Conservation (phyloP, 345 rosid genomes). For the Citrus reticulata region DNA sequence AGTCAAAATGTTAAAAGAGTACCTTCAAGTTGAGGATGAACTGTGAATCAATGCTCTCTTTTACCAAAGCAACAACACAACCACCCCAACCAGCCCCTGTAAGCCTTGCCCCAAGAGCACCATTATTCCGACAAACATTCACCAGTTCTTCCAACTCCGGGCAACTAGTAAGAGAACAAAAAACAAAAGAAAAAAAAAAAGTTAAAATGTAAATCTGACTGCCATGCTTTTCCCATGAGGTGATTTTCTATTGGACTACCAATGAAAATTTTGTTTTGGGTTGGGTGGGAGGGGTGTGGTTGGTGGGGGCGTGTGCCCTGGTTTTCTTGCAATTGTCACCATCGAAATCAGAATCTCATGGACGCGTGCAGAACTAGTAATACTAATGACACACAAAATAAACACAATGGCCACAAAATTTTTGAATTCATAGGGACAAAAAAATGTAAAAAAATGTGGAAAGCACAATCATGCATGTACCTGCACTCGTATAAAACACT, state of each 20-base stretch:
- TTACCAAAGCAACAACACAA: slow-evolving; percentile 87
- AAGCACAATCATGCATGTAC: slow-evolving; percentile 31
- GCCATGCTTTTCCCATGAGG: background rate
- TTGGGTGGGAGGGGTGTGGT: too few species aligned
- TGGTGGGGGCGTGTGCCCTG: too few species aligned
- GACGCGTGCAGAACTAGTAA: background rate
- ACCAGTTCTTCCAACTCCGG: slow-evolving; percentile 96
- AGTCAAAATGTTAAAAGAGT: background rate
- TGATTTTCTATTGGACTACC: too few species aligned
- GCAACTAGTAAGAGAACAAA: slow-evolving; percentile 46
- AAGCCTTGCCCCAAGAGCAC: slow-evolving; percentile 91
- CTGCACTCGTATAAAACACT: slow-evolving; percentile 94
- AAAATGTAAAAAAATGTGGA: too few species aligned
- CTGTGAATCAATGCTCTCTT: slow-evolving; percentile 69
- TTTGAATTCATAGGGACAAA: too few species aligned
- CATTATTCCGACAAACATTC: slow-evolving; percentile 51
- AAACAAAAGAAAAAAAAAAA: background rate
- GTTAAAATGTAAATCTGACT: background rate
- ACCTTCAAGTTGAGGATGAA: slow-evolving; percentile 84
- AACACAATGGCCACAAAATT: background rate
- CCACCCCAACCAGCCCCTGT: slow-evolving; percentile 99
- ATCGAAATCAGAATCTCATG: too few species aligned
- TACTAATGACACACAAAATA: background rate
- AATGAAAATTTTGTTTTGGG: too few species aligned
- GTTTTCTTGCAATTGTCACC: too few species aligned